These are phyloP conservation scores for Stephania yunnanensis DNA, from an alignment of 164 flowering plant species.

Conservation along the genomic window DNA sequence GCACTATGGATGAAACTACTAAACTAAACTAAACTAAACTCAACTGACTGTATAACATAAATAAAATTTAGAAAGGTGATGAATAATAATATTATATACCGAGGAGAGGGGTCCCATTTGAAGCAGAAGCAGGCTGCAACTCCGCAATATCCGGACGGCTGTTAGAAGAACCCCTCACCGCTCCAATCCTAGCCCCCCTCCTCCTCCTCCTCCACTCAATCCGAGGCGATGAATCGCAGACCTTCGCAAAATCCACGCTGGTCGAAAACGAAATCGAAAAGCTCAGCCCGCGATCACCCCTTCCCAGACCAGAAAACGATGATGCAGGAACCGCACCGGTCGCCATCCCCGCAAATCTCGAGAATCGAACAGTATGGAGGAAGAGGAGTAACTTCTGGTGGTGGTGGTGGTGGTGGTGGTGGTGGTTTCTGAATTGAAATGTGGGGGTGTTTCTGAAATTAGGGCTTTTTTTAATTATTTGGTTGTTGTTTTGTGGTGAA, in stretches of 20 bases:
- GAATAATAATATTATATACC: slow-evolving; percentile 30
- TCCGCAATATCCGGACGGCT: slow-evolving; percentile 60
- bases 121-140: slow-evolving; percentile 55
- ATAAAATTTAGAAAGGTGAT: too few species aligned
- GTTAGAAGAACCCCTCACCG: slow-evolving; percentile 53
- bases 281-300: slow-evolving; percentile 43
- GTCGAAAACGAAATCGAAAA: slow-evolving; percentile 22
- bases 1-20: too few species aligned
- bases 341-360: slow-evolving; percentile 43
- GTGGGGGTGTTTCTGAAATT: too few species aligned
- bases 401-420: too few species aligned
- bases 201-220: slow-evolving; percentile 33
- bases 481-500: too few species aligned
- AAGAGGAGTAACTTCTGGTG: too few species aligned
- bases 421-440: too few species aligned
- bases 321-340: slow-evolving; percentile 60
- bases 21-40: too few species aligned
- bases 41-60: too few species aligned
- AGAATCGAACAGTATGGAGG: too few species aligned
- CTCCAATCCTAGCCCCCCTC: slow-evolving; percentile 34
- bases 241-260: slow-evolving; percentile 54
- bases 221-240: slow-evolving; percentile 46
- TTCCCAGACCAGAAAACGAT: slow-evolving; percentile 45
- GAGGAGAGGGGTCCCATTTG: slow-evolving; percentile 74
- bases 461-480: too few species aligned